These are phyloP conservation scores for Blastomyces emzantsi DNA, from an alignment of 2,329 filamentous ascomycete species.

Conservation along the genomic window DNA sequence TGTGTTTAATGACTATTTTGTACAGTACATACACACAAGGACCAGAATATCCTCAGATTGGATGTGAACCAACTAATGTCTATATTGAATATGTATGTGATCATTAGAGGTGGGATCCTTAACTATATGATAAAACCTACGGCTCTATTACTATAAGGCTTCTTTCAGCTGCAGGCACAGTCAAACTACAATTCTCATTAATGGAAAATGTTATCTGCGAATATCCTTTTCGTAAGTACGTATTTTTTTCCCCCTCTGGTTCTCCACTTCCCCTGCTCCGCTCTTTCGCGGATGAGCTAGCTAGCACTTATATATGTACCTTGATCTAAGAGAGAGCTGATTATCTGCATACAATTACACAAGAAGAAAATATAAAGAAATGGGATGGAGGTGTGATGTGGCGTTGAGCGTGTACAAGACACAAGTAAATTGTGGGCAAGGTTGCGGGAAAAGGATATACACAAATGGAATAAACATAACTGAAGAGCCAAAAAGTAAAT, in stretches of 20 bases:
- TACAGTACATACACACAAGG: too few species aligned
- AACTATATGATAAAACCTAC: too few species aligned
- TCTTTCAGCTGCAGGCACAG: not conserved
- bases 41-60: too few species aligned
- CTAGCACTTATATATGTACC: not conserved
- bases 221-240: not conserved
- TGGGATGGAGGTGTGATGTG: not conserved
- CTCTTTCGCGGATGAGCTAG: not conserved
- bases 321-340: not conserved
- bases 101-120: too few species aligned
- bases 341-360: conserved; percentile 4
- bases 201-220: not conserved
- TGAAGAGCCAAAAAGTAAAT: conserved; percentile 9
- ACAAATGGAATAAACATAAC: conserved; percentile 16
- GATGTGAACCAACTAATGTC: too few species aligned
- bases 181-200: not conserved
- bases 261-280: not conserved
- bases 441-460: too few species aligned
- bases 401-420: conserved; percentile 12
- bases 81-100: too few species aligned
- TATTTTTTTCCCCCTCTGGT: not conserved
- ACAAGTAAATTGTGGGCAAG: conserved; percentile 13
- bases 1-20: too few species aligned
- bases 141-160: not conserved
- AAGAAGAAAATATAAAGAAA: not conserved